These are phyloP conservation scores for Chaetomium strumarium DNA, from an alignment of 2,329 filamentous ascomycete genomes.

Conservation along the genomic window DNA sequence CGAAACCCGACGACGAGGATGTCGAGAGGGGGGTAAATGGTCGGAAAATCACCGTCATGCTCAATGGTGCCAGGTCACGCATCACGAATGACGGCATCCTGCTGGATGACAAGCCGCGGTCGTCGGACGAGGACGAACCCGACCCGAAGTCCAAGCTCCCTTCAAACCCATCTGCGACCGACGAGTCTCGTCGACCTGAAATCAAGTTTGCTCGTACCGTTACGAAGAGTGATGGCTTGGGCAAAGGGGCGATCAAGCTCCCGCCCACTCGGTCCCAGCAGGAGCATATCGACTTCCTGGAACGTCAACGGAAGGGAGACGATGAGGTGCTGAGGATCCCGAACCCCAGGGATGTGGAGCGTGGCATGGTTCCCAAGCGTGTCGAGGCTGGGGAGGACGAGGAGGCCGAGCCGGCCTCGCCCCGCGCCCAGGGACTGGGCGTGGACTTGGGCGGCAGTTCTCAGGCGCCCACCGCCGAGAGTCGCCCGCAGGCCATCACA, in stretches of 20 bases:
- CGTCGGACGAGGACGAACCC: constrained; percentile 26
- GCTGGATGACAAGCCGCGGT: constrained; percentile 33
- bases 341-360: constrained; percentile 83
- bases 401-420: constrained; percentile 26
- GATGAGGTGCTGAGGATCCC: constrained; percentile 79
- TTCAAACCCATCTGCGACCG: constrained; percentile 1
- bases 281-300: constrained; percentile 81
- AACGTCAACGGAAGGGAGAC: constrained; percentile 73
- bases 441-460: constrained; percentile 28
- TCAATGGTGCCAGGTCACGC: constrained; percentile 47
- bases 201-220: constrained; percentile 67
- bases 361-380: constrained; percentile 63
- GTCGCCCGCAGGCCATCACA: constrained; percentile 51
- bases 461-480: constrained; percentile 16
- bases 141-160: constrained; percentile 13
- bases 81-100: constrained; percentile 57
- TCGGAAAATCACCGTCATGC: constrained; percentile 60
- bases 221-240: constrained; percentile 51
- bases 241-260: constrained; percentile 41
- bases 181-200: constrained; percentile 29
- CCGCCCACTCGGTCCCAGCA: constrained; percentile 56
- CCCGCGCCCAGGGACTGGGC: constrained; percentile 21
- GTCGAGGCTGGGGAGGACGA: constrained; percentile 35
- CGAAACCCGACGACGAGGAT: constrained; percentile 39
- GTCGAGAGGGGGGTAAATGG: constrained; percentile 60